These are phyloP conservation scores for Aspergillus fischeri DNA, from an alignment of 2,329 filamentous ascomycete species.

Conservation along the genomic window DNA sequence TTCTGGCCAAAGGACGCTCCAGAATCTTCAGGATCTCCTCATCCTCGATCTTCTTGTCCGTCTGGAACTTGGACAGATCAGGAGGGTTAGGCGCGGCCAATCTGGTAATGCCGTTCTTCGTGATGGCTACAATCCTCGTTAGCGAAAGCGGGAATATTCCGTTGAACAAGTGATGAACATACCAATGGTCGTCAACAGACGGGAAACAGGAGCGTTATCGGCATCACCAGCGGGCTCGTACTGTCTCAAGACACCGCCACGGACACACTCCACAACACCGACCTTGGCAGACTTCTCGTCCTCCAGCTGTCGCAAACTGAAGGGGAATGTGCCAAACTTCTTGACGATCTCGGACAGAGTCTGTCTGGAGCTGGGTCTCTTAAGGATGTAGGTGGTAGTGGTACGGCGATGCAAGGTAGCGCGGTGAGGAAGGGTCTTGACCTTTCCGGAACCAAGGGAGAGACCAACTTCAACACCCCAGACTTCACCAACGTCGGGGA, in stretches of 20 bases:
- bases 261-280: conserved; percentile 93
- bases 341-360: conserved; percentile 91
- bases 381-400: conserved; percentile 83
- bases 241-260: conserved; percentile 85
- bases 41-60: conserved; percentile 96
- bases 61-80: conserved; percentile 79
- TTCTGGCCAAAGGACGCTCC: conserved; percentile 71
- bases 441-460: conserved; percentile 85
- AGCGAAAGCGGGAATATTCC: not conserved
- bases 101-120: conserved; percentile 92
- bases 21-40: conserved; percentile 94
- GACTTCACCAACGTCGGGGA: conserved; percentile 83
- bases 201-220: conserved; percentile 77
- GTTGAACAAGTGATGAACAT: conserved; percentile 42
- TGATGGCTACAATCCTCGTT: conserved; percentile 64
- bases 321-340: conserved; percentile 97
- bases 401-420: conserved; percentile 92
- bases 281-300: conserved; percentile 95
- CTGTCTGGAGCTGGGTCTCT: conserved; percentile 89
- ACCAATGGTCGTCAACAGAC: conserved; percentile 90
- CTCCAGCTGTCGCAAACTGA: conserved; percentile 93
- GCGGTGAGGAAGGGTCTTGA: conserved; percentile 84
- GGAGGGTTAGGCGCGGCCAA: conserved; percentile 71
- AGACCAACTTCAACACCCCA: conserved; percentile 98
- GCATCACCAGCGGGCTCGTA: conserved; percentile 97